phyloP scores from a whole-genome alignment of 306 rosid genomes.

The Malus orientalis region DNA sequence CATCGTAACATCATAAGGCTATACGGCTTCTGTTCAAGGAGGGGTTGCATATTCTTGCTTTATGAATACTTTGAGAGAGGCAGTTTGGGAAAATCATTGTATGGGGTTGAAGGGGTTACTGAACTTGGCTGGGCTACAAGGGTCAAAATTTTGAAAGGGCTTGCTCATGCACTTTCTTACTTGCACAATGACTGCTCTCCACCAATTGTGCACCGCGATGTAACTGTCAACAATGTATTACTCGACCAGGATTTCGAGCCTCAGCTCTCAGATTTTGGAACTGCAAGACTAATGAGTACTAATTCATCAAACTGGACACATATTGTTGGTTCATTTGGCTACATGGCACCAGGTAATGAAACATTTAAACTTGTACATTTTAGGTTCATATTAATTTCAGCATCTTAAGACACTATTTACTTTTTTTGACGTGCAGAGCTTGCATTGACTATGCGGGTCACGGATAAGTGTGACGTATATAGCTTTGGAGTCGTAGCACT shows the following conservation, averaged over 20 bases:
- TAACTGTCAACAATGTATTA: constrained; percentile 43
- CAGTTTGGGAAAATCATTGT: constrained; percentile 18
- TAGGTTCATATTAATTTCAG: no score
- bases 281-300: no score
- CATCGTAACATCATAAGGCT: no score
- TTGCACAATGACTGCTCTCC: constrained; percentile 49
- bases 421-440: constrained; percentile 28
- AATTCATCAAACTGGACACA: no score
- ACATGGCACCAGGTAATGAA: no score
- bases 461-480: constrained; percentile 52
- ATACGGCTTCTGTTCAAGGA: no score
- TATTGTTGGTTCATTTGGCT: no score
- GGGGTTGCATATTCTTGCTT: background rate
- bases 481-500: constrained; percentile 59
- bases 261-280: no score
- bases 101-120: constrained; percentile 21
- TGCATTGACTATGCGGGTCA: constrained; percentile 43
- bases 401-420: background rate
- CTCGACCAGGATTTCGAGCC: background rate
- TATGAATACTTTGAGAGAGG: background rate
- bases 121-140: constrained; percentile 41
- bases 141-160: constrained; percentile 36
- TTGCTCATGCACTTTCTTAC: constrained; percentile 53
- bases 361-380: no score
- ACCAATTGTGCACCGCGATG: constrained; percentile 45